Evolutionary conservation across 805 yeast species (phyloP), one percentile per base, ranked within the genome.

Genomic region (Isabelozyma pseudorhagii): DNA sequence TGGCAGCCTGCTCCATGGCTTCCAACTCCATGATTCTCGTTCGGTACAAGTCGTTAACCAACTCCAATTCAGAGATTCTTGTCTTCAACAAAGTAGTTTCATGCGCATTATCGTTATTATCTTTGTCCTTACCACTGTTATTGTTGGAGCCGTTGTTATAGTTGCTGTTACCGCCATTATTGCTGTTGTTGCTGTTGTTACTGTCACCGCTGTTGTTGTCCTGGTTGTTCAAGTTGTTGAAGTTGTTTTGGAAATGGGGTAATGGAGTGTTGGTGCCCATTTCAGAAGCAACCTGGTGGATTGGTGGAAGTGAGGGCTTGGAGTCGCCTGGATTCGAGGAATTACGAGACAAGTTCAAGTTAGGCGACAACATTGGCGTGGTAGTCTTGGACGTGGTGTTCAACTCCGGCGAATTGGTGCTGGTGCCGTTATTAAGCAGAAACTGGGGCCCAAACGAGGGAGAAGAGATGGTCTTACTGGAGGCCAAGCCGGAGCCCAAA

Each of bases 41-140:
- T 57, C 89, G 81, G 72, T 90, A 89, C 50, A 93, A 71, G 63
- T 92, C 97, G 59, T 91, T 92, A 40, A 93, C 96, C 41, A 92
- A 75, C 64, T 93, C 98, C 53, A 93, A 77, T 64, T 93, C 98
- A 10, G 87, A 82, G 18, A 92, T 89, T 50, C 96, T 77, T 0
- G 97, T 89, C 54, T 82, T 81, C 54, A 92, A 69, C 25, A 67
- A 58, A 25, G 75, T 70, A 11, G 66, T 57, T 54, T 71, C 76
- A 53, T 69, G 69, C 15, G 44, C 50, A 17, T 47, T 21, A 21
- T 49, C 39, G 8, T 41, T 39, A 15, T 44, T 42, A 46, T 49
- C 18, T 34, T 47, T 46, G 31, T 45, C 50, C 42, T 46, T 52
- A 29, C 17, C 50, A 49, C 45, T 41, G 54, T 45, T 46, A 55